Base-by-base conservation (phyloP, 495 filamentous ascomycete genomes). In the Chaetomium cochliodes region DNA sequence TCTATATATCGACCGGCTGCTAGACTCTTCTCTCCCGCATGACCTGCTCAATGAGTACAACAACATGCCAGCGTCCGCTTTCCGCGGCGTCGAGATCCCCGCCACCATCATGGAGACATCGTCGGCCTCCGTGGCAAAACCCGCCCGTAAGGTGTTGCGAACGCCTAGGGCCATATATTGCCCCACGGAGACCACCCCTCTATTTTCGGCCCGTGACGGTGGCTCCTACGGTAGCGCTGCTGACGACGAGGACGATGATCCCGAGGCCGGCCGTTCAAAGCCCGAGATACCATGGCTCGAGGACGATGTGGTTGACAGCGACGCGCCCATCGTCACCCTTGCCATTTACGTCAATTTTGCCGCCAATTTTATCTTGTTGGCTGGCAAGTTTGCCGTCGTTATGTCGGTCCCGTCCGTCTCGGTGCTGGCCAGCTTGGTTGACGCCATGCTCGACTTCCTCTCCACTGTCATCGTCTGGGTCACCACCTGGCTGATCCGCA, bases 21-120 rank as follows among this genome's bases (percentile, higher is more conserved):
- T 97, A 41, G 92, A 96, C 74, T 96, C 91, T 15, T 92, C 92
- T 8, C 79, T 96, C 7, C 92, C 92, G 0, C 91, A 92, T 65
- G 86, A 90, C 70, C 79, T 97, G 18, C 85, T 97, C 57, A 90
- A 94, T 69, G 93, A 96, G 69, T 97, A 97, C 75, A 84, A 85
- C 60, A 71, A 85, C 52, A 77, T 84, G 63, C 70, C 78, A 30
- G 73, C 70, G 9, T 79, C 74, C 20, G 76, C 72, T 56, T 76
- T 77, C 67, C 64, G 67, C 42, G 73, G 73, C 37, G 68, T 87
- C 23, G 77, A 84, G 51, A 77, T 88, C 16, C 86, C 86, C 0
- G 72, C 77, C 15, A 87, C 85, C 49, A 88, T 88, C 64, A 62
- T 75, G 16, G 87, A 89, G 63, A 74, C 66, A 7, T 67, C 67